These are phyloP conservation scores for Ciborinia camelliae DNA, from an alignment of 2,329 filamentous ascomycete species.

Conservation along the genomic window DNA sequence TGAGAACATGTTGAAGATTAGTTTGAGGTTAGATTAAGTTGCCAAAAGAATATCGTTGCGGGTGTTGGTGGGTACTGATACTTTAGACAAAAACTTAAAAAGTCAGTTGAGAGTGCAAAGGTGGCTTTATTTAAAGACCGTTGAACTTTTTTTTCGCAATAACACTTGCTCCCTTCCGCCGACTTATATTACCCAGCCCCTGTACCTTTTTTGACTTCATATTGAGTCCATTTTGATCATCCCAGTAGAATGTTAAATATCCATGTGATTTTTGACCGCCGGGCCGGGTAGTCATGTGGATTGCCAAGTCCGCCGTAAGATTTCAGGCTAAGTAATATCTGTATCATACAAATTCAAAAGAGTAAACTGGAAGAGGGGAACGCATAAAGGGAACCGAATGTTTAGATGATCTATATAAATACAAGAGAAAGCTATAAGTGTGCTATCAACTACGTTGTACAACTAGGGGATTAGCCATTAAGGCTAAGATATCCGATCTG, in stretches of 20 bases:
- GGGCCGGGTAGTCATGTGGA: neutral
- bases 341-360: neutral
- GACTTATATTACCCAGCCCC: neutral
- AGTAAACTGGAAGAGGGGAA: slow-evolving; percentile 2
- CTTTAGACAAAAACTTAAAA: neutral
- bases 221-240: neutral
- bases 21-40: neutral
- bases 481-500: neutral
- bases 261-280: neutral
- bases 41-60: neutral
- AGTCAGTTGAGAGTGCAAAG: neutral
- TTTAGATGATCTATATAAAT: neutral
- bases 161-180: neutral
- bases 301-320: neutral
- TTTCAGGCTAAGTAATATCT: slow-evolving; percentile 16
- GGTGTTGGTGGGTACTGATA: neutral
- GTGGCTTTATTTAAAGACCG: neutral
- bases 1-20: neutral
- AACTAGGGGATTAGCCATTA: neutral
- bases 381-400: neutral
- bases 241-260: neutral
- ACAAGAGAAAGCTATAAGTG: neutral
- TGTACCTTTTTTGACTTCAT: neutral
- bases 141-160: neutral
- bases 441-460: neutral